Evolutionary conservation across 768 basidiomycete species (phyloP), one percentile per base, ranked within the genome.

Genomic region (Podaxis mareebaensis): DNA sequence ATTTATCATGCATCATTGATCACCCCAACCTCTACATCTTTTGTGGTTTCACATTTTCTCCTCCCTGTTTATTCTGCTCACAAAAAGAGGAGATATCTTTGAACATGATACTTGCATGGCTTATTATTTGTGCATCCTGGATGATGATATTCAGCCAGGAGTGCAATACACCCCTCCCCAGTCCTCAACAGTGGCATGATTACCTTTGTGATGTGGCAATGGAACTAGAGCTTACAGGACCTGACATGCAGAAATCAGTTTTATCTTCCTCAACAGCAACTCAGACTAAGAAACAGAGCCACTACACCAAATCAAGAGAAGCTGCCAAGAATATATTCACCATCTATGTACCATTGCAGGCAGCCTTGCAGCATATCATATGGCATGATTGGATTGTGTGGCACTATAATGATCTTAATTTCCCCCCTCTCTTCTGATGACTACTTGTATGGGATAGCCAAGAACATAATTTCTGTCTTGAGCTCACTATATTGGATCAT

Each of bases 391-490:
- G 1, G 5, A 49, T 20, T 3, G 2, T 49, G 48, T 49, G 2
- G 48, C 48, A 26, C 10, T 2, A 8, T 3, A 20, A 20, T 1
- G 3, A 7, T 10, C 4, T 49, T 1, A 8, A 26, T 20, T 49
- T 49, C 20, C 22, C 53, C 38, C 36, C 5, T n/a, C n/a, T 36
- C 20, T 2, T 38, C 10, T n/a, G 38, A 6, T n/a, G 28, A 22
- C 53, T 55, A 3, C 52, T 66, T 5, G 22, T 64, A 11, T 68
- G 65, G 67, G 60, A 66, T 30, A 38, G 59, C 22, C 66, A 54
- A n/a, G 64, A 68, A 46, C 58, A 60, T 42, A 68, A 68, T 51
- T 68, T 66, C 22, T 52, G 63, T 15, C 20, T 66, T 1, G 67
- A 68, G 48, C 51, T 68, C 15, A 20, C 66, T 3, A 55, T 53